Base-by-base conservation (phyloP, 192 early-diverging fungal species). In the Spizellomyces sp. region DNA sequence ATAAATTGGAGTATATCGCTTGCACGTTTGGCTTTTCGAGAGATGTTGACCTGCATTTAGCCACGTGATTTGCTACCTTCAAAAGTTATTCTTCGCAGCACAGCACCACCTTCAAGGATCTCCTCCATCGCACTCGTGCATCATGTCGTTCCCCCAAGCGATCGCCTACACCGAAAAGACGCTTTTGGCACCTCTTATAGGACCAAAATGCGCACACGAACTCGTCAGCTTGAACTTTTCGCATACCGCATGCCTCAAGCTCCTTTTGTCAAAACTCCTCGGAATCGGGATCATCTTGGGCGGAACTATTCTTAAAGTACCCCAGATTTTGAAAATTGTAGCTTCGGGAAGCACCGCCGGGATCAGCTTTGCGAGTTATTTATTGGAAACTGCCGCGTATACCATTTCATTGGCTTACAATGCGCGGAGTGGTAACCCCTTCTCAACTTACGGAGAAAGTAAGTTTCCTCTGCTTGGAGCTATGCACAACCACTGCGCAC, bases 251-350 rank as follows among this genome's bases (percentile, higher is more conserved):
- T 99, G 98, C 80, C 73, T 94, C 66, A 92, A 92, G 72, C 88
- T 91, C 59, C 77, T 89, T 22, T 71, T 98, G 62, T 94, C 93
- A 36, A 98, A 98, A 75, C 93, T 89, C 0, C 90, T 99, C 12
- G 93, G 95, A 0, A 66, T 99, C 21, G 95, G 94, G n/a, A 95
- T 99, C 62, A 93, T 98, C n/a, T 69, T 90, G 6, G 95, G 92
- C 48, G 92, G 94, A n/a, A 89, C 92, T 45, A 88, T 98, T 46
- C 87, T 98, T 64, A 99, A 99, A 79, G 77, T 99, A 41, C 98
- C 98, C 8, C 96, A 99, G 81, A 96, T 99, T 44, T 75, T 94
- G 75, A 99, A 96, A 67, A 96, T 98, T 58, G 58, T 93, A 17
- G 74, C 76, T 21, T 81, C 88, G 46, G 64, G 79, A 58, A 92